phyloP scores from a whole-genome alignment of 495 filamentous ascomycete species.

The Annulohypoxylon stygium region DNA sequence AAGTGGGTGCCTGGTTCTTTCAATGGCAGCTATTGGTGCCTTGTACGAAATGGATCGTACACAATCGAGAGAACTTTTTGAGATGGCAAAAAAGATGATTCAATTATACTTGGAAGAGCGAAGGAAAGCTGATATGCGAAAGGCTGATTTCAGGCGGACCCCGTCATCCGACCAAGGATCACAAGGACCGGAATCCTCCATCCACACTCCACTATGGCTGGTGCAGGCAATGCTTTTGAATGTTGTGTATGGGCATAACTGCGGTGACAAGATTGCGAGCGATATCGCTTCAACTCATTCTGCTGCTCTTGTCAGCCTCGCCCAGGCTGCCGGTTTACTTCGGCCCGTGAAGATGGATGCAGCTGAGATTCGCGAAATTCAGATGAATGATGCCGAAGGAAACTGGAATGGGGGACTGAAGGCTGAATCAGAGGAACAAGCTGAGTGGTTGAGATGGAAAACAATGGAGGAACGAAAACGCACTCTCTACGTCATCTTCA shows the following conservation, averaged over 20 bases:
- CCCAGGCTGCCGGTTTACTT: conserved; percentile 84
- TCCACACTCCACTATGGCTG: conserved; percentile 92
- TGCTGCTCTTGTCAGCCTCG: conserved; percentile 89
- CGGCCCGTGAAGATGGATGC: conserved; percentile 63
- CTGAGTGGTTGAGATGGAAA: conserved; percentile 92
- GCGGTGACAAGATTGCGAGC: conserved; percentile 88
- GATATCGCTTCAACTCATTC: conserved; percentile 95
- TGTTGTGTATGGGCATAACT: conserved; percentile 95
- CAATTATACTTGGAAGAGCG: conserved; percentile 93
- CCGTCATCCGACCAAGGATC: conserved; percentile 61
- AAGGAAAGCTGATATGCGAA: conserved; percentile 87
- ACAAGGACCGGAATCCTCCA: conserved; percentile 71
- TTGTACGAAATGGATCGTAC: conserved; percentile 89
- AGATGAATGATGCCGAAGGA: conserved; percentile 62
- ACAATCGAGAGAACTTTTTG: conserved; percentile 88
- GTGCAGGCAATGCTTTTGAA: conserved; percentile 99
- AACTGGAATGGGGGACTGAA: conserved; percentile 61
- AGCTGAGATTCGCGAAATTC: conserved; percentile 53
- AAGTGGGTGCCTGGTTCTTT: conserved; percentile 89
- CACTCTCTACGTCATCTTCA: conserved; percentile 92
- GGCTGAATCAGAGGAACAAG: conserved; percentile 74
- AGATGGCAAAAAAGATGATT: conserved; percentile 95
- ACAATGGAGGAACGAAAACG: conserved; percentile 90
- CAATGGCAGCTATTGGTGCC: conserved; percentile 96
- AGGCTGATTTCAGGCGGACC: conserved; percentile 75